A percentile compares a stretch with the other conserved stretches of the same genome.
phyloP scores from a whole-genome alignment of 2,329 filamentous ascomycete species.

The Proliferodiscus dingleyae region DNA sequence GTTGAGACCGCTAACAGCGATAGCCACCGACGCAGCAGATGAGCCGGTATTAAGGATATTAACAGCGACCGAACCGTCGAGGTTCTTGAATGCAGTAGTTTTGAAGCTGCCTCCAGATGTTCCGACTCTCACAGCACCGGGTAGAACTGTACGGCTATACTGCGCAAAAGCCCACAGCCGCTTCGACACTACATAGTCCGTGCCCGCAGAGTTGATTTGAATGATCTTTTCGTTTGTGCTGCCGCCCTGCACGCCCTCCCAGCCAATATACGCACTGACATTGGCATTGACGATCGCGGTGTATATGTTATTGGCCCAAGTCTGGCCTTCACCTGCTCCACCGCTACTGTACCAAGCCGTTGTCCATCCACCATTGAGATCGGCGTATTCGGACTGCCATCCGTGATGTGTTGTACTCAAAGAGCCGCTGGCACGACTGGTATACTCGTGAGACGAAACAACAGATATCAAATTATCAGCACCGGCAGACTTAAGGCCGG shows the following conservation, averaged over 20 bases:
- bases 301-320: slow-evolving; percentile 52
- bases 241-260: slow-evolving; percentile 38
- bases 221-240: slow-evolving; percentile 34
- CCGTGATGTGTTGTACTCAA: slow-evolving; percentile 39
- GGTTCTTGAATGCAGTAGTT: slow-evolving; percentile 11
- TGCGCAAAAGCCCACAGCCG: slow-evolving; percentile 19
- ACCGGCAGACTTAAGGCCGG: slow-evolving; percentile 34
- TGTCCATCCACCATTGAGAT: slow-evolving; percentile 40
- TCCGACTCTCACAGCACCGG: slow-evolving; percentile 6
- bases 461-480: slow-evolving; percentile 35
- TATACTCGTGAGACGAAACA: slow-evolving; percentile 39
- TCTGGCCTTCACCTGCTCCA: slow-evolving; percentile 46
- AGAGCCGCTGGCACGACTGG: slow-evolving; percentile 34
- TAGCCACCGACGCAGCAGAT: background rate
- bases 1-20: slow-evolving; percentile 3
- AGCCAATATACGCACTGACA: slow-evolving; percentile 49
- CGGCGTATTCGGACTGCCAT: slow-evolving; percentile 49
- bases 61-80: slow-evolving; percentile 10
- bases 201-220: slow-evolving; percentile 1
- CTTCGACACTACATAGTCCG: slow-evolving; percentile 8
- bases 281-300: slow-evolving; percentile 43
- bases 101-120: slow-evolving; percentile 3
- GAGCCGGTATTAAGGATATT: slow-evolving; percentile 12
- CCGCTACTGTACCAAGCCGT: slow-evolving; percentile 45
- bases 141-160: slow-evolving; percentile 10